Conservation (phyloP, 192 early-diverging fungal species). For the Haplosporangium gracile region DNA sequence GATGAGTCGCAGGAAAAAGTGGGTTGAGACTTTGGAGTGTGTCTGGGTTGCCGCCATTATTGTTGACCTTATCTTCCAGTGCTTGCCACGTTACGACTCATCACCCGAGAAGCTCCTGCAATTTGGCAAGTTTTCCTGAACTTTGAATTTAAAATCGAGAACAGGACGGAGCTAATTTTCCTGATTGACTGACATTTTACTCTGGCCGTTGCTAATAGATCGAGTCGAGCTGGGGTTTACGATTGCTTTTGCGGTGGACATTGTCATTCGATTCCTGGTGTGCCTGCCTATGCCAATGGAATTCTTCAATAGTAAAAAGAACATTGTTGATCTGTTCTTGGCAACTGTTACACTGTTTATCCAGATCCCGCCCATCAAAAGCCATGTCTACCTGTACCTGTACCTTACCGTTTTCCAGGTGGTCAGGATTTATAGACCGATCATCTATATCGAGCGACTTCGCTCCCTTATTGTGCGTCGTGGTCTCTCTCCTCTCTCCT, state of each 20-base stretch:
- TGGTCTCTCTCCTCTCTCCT: not conserved
- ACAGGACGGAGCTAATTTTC: not conserved
- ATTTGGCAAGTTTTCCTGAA: conserved; percentile 38
- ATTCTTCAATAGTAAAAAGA: conserved; percentile 62
- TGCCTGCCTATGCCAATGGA: conserved; percentile 39
- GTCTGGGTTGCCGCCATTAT: conserved; percentile 62
- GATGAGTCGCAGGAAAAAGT: conserved; percentile 17
- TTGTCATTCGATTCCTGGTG: conserved; percentile 57
- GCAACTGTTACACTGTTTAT: conserved; percentile 63
- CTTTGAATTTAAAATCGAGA: not conserved
- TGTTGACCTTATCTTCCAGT: conserved; percentile 66
- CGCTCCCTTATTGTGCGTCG: conserved; percentile 60
- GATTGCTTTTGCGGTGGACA: conserved; percentile 62
- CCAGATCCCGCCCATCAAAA: conserved; percentile 63
- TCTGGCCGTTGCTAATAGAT: conserved; percentile 26
- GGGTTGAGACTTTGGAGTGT: conserved; percentile 29
- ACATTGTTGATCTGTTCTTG: conserved; percentile 62
- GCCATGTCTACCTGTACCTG: conserved; percentile 60
- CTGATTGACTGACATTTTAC: not conserved
- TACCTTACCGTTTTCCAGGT: conserved; percentile 70
- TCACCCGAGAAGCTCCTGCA: conserved; percentile 14
- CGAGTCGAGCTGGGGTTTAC: conserved; percentile 62
- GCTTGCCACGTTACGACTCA: conserved; percentile 53
- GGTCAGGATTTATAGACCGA: conserved; percentile 62
- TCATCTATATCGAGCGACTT: conserved; percentile 64